A percentile compares a stretch with the other conserved stretches of the same genome.
These are phyloP conservation scores for Pseudopithomyces chartarum DNA, from an alignment of 2,329 filamentous ascomycete species.

Conservation along the genomic window DNA sequence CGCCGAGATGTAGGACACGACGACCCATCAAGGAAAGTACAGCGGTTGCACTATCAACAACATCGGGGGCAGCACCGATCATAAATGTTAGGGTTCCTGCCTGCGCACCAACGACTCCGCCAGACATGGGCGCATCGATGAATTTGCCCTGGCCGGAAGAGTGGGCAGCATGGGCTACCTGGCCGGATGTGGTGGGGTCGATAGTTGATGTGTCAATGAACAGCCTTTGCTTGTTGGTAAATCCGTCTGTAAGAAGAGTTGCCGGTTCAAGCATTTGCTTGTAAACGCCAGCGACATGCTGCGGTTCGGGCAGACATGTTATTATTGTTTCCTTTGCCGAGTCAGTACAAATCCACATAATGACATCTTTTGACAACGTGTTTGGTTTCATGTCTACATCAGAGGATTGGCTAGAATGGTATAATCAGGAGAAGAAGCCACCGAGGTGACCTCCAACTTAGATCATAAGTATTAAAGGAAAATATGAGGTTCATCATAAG, in stretches of 20 bases:
- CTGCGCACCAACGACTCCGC: slow-evolving; percentile 87
- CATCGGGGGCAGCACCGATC: slow-evolving; percentile 72
- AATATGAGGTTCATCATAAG: slow-evolving; percentile 56
- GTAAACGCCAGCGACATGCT: slow-evolving; percentile 85
- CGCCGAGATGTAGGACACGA: slow-evolving; percentile 82
- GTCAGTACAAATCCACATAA: slow-evolving; percentile 21
- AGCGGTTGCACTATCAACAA: slow-evolving; percentile 68
- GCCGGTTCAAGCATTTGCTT: slow-evolving; percentile 70
- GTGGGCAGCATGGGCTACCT: slow-evolving; percentile 73
- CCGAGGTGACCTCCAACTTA: slow-evolving; percentile 69
- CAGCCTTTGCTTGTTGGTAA: slow-evolving; percentile 65
- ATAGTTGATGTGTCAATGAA: slow-evolving; percentile 98
- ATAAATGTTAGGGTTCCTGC: slow-evolving; percentile 94
- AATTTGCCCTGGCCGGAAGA: slow-evolving; percentile 74
- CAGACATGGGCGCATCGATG: slow-evolving; percentile 95
- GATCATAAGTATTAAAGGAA: slow-evolving; percentile 64
- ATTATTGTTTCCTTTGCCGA: slow-evolving; percentile 75
- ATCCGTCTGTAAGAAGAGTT: slow-evolving; percentile 54
- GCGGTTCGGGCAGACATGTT: slow-evolving; percentile 86
- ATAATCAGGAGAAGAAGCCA: slow-evolving; percentile 65
- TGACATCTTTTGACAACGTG: background rate
- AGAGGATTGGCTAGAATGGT: slow-evolving; percentile 75
- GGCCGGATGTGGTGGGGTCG: slow-evolving; percentile 81
- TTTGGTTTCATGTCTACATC: slow-evolving; percentile 44
- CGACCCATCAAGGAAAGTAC: slow-evolving; percentile 83